Conservation (phyloP, 1,284 basidiomycete species). For the Testicularia cyperi region DNA sequence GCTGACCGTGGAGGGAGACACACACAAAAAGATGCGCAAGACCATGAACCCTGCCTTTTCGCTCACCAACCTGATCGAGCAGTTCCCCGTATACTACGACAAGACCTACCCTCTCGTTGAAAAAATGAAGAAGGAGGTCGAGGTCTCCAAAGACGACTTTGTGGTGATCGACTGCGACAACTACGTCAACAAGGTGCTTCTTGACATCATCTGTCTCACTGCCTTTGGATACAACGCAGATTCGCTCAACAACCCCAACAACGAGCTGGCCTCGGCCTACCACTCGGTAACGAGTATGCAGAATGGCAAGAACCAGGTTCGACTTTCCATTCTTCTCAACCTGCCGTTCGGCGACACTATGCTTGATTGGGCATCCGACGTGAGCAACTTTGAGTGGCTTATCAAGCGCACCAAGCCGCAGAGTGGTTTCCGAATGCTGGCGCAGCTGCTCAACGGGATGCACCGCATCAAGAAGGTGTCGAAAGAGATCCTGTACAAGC, state of each 20-base stretch:
- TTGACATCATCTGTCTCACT: slow-evolving; percentile 56
- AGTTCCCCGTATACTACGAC: slow-evolving; percentile 46
- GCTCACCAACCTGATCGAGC: slow-evolving; percentile 39
- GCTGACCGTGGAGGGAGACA: slow-evolving; percentile 40
- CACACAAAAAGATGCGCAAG: slow-evolving; percentile 43
- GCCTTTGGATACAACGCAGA: slow-evolving; percentile 49
- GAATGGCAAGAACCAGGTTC: slow-evolving; percentile 38
- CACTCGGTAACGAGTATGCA: slow-evolving; percentile 47
- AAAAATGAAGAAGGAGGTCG: slow-evolving; percentile 32
- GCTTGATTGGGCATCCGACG: slow-evolving; percentile 13
- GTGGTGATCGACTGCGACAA: slow-evolving; percentile 43
- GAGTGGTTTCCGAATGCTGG: neutral
- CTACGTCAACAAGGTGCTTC: slow-evolving; percentile 44
- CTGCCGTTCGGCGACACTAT: slow-evolving; percentile 39
- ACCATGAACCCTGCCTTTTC: slow-evolving; percentile 52
- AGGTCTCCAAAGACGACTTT: slow-evolving; percentile 16
- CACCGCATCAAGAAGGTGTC: slow-evolving; percentile 40
- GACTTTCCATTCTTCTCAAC: slow-evolving; percentile 46
- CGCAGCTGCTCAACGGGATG: slow-evolving; percentile 31
- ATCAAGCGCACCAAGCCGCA: slow-evolving; percentile 1
- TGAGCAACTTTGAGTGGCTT: slow-evolving; percentile 6
- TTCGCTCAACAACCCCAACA: slow-evolving; percentile 38
- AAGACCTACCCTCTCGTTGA: slow-evolving; percentile 39
- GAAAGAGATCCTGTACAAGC: slow-evolving; percentile 40
- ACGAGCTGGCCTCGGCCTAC: slow-evolving; percentile 51